Percentiles rank a stretch among this genome's conserved stretches.
These are phyloP conservation scores for Amaranthus cruentus DNA, from an alignment of 148 eudicot genomes.

Conservation along the genomic window DNA sequence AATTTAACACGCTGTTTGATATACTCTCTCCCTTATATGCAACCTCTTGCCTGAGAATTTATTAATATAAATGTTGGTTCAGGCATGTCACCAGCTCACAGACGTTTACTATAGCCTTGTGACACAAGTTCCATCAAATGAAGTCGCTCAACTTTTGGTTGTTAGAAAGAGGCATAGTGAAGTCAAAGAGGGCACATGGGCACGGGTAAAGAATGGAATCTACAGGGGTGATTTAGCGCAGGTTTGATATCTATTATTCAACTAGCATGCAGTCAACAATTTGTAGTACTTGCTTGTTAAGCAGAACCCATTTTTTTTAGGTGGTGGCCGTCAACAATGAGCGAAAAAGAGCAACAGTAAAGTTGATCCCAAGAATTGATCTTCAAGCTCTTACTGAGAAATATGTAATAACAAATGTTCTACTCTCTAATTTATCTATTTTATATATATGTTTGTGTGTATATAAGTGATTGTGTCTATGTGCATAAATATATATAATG, in stretches of 20 bases:
- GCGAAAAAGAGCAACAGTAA: conserved; percentile 77
- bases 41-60: background rate
- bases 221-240: conserved; percentile 89
- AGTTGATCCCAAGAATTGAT: conserved; percentile 91
- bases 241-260: conserved; percentile 34
- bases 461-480: too few relatives aligned
- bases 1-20: conserved; percentile 6
- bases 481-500: too few relatives aligned
- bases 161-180: conserved; percentile 56
- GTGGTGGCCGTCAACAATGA: conserved; percentile 61
- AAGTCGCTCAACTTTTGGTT: conserved; percentile 56
- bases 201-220: conserved; percentile 79
- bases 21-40: conserved; percentile 1
- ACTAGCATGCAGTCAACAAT: background rate
- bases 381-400: conserved; percentile 74
- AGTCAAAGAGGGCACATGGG: conserved; percentile 77
- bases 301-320: conserved; percentile 31
- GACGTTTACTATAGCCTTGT: conserved; percentile 62
- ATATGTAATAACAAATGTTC: conserved; percentile 47
- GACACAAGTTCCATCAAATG: conserved; percentile 56
- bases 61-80: conserved; percentile 1
- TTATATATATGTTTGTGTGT: too few relatives aligned
- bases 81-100: conserved; percentile 88
- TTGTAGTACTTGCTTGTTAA: conserved; percentile 16
- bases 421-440: conserved; percentile 2